These are phyloP conservation scores for Macrophomina tecta DNA, from an alignment of 2,329 filamentous ascomycete species.

Conservation along the genomic window DNA sequence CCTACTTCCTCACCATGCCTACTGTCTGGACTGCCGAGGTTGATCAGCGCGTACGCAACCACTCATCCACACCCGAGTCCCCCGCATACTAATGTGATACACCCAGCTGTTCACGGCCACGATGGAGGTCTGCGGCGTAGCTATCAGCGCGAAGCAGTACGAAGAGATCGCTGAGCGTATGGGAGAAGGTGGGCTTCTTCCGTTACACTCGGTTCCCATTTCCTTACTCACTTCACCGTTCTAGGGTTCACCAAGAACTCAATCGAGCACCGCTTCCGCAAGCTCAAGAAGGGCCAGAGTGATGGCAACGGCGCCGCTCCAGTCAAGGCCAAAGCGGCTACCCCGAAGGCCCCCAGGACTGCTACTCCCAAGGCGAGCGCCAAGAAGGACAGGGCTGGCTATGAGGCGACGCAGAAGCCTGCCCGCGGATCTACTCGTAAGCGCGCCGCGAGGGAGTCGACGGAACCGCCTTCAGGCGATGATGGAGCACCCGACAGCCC, in stretches of 20 bases:
- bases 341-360: no score
- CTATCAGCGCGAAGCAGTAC: neutral
- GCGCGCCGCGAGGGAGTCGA: neutral
- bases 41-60: neutral
- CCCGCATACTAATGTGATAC: neutral
- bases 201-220: neutral
- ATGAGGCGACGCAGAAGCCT: neutral
- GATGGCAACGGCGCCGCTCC: neutral
- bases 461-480: neutral
- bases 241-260: conserved; percentile 1
- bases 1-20: no score
- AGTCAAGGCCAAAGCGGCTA: neutral
- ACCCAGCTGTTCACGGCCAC: neutral
- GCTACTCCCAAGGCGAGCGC: neutral
- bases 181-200: neutral
- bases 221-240: neutral
- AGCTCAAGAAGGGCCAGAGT: neutral
- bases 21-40: neutral
- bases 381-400: neutral
- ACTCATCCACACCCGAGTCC: no score
- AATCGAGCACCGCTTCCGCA: neutral
- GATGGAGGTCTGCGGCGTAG: neutral
- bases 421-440: neutral
- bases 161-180: neutral
- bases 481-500: no score